These are phyloP conservation scores for Aspergillus neoniger DNA, from an alignment of 2,329 filamentous ascomycete species.

Conservation along the genomic window DNA sequence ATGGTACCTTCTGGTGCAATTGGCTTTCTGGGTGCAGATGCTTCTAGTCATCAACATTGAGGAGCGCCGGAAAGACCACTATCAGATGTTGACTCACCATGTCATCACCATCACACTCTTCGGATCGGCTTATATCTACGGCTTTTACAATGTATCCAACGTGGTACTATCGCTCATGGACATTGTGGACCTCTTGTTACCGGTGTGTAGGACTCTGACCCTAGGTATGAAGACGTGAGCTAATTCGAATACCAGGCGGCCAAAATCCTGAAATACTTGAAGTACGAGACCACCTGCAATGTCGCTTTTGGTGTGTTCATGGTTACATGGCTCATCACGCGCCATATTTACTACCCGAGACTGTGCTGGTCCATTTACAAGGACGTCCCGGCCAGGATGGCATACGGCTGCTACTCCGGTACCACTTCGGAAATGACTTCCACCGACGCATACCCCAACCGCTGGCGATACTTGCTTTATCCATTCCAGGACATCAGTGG, in stretches of 20 bases:
- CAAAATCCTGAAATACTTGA: conserved; percentile 90
- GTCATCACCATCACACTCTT: conserved; percentile 84
- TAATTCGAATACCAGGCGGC: conserved; percentile 60
- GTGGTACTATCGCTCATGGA: conserved; percentile 93
- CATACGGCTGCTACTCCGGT: conserved; percentile 71
- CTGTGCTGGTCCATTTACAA: conserved; percentile 81
- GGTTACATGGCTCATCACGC: conserved; percentile 76
- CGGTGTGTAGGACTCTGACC: conserved; percentile 57
- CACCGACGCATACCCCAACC: conserved; percentile 40
- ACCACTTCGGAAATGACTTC: conserved; percentile 36
- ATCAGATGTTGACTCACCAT: conserved; percentile 95
- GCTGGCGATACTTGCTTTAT: conserved; percentile 66
- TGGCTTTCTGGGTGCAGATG: conserved; percentile 92
- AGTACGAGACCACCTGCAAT: conserved; percentile 75
- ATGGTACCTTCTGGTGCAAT: conserved; percentile 85
- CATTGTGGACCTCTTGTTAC: conserved; percentile 82
- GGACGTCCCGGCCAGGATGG: conserved; percentile 63
- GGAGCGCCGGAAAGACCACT: conserved; percentile 89
- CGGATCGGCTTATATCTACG: conserved; percentile 79
- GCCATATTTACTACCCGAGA: conserved; percentile 76
- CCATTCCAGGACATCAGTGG: conserved; percentile 73
- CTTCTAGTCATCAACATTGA: conserved; percentile 94
- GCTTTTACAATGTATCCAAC: conserved; percentile 83
- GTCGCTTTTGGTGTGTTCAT: conserved; percentile 83
- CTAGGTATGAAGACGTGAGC: background rate